Evolutionary conservation across 2,329 filamentous ascomycete species (phyloP).

Genomic region (Penicillium crustosum): DNA sequence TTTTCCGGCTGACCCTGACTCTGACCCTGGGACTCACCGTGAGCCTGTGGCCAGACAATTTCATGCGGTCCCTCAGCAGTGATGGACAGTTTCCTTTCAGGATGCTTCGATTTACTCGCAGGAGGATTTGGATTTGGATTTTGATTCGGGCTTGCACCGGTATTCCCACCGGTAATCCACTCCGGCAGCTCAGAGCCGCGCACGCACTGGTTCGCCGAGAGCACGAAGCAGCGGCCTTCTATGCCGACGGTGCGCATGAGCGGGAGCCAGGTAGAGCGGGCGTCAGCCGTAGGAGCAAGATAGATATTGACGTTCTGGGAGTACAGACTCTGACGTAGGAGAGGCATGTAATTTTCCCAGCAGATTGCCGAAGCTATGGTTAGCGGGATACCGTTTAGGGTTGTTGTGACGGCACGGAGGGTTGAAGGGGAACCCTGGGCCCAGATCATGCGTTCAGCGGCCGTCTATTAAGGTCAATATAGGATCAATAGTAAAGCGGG

Average conservation of each 20-base stretch:
- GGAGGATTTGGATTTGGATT: not conserved
- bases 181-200: constrained; percentile 59
- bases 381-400: constrained; percentile 73
- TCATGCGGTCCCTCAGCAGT: constrained; percentile 2
- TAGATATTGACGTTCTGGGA: constrained; percentile 88
- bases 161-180: constrained; percentile 28
- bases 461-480: not conserved
- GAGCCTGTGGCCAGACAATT: constrained; percentile 2
- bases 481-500: not conserved
- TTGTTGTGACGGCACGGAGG: constrained; percentile 73
- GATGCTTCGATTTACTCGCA: not conserved
- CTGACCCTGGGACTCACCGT: not conserved
- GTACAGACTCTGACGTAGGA: constrained; percentile 79
- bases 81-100: not conserved
- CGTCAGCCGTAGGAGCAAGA: constrained; percentile 84
- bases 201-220: constrained; percentile 81
- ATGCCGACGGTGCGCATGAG: constrained; percentile 77
- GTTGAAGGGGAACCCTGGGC: constrained; percentile 67
- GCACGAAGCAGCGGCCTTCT: constrained; percentile 80
- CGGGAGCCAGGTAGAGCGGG: constrained; percentile 74
- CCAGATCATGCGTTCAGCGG: constrained; percentile 3
- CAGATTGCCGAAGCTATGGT: constrained; percentile 85
- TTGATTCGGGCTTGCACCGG: no score
- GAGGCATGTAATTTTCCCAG: constrained; percentile 96
- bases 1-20: not conserved